These are phyloP conservation scores for Periconia macrospinosa DNA, from an alignment of 2,329 filamentous ascomycete species.

Conservation along the genomic window DNA sequence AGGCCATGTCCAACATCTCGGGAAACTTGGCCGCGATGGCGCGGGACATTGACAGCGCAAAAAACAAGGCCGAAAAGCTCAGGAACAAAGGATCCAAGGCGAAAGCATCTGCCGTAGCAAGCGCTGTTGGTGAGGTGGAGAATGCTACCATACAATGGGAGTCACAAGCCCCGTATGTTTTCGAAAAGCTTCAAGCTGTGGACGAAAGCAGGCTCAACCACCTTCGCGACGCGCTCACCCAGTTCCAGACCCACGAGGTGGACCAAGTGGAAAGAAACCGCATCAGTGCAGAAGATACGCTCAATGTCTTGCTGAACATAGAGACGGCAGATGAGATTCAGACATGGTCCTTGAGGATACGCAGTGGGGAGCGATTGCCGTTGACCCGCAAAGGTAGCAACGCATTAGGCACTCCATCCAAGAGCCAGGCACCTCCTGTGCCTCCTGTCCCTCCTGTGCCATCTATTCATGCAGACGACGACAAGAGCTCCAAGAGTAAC, in stretches of 20 bases:
- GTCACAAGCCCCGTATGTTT: slow-evolving; percentile 90
- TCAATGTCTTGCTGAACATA: slow-evolving; percentile 83
- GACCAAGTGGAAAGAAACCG: slow-evolving; percentile 81
- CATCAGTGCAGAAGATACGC: slow-evolving; percentile 72
- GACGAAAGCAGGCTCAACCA: slow-evolving; percentile 90
- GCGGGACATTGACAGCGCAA: slow-evolving; percentile 80
- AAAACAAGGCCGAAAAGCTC: slow-evolving; percentile 84
- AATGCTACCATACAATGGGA: slow-evolving; percentile 86
- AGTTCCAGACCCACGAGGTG: slow-evolving; percentile 88
- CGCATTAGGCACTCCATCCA: slow-evolving; percentile 27
- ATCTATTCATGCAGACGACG: slow-evolving; percentile 52
- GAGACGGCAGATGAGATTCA: slow-evolving; percentile 86
- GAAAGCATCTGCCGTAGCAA: slow-evolving; percentile 75
- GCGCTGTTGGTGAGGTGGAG: slow-evolving; percentile 72
- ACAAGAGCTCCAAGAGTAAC: slow-evolving; percentile 56
- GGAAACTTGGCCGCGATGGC: slow-evolving; percentile 79
- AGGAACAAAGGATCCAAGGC: slow-evolving; percentile 76
- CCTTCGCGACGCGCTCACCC: slow-evolving; percentile 85
- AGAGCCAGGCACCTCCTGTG: slow-evolving; percentile 41
- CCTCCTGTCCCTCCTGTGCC: slow-evolving; percentile 29
- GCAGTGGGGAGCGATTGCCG: slow-evolving; percentile 40
- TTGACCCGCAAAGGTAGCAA: slow-evolving; percentile 36
- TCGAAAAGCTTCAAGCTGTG: slow-evolving; percentile 86
- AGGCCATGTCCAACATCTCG: slow-evolving; percentile 78
- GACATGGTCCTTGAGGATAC: slow-evolving; percentile 60